Base-by-base conservation (phyloP, 371 early-diverging fungal genomes). In the Apophysomyces sp. region DNA sequence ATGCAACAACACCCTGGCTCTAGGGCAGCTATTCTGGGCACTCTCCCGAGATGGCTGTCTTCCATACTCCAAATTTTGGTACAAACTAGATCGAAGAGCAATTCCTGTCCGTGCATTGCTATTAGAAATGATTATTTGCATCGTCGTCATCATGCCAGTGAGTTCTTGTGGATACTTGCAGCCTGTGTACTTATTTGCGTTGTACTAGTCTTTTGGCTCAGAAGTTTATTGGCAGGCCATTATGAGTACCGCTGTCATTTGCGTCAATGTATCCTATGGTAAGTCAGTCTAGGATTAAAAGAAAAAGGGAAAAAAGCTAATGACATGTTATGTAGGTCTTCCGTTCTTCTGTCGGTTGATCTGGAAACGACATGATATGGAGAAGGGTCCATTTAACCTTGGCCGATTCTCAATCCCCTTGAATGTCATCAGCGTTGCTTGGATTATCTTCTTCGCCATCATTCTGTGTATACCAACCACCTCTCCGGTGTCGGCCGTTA, bases 141-240 rank as follows among this genome's bases (percentile, higher is more conserved):
- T 66, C 28, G 39, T 66, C 2, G 54, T 68, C n/a, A 66, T 72
- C 16, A 57, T 72, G 58, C 72, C 72, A 4, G 72, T 72, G 67
- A 52, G 62, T 58, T 34, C 39, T n/a, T 51, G 0, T 3, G 1
- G 13, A 4, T 11, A 6, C 0, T 57, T 18, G 28, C 12, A 36
- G 24, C 15, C 39, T 44, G 28, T 32, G 3, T 51, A 9, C n/a
- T 39, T 36, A 49, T 34, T 30, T 30, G 27, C 29, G 12, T 18
- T 24, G n/a, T 21, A 30, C 8, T 55, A 66, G 66, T 60, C 61
- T 8, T 67, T 65, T 49, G 67, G 60, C 29, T 65, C 60, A 29
- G 39, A 51, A 9, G 58, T 68, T 15, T 72, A 62, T 40, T 72
- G 68, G 69, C 41, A 55, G 6, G 66, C 66, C 28, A 64, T 72